Percentiles rank a stretch among this genome's conserved stretches.
Conservation (phyloP, 2,329 filamentous ascomycete species). For the Aspergillus carbonarius region DNA sequence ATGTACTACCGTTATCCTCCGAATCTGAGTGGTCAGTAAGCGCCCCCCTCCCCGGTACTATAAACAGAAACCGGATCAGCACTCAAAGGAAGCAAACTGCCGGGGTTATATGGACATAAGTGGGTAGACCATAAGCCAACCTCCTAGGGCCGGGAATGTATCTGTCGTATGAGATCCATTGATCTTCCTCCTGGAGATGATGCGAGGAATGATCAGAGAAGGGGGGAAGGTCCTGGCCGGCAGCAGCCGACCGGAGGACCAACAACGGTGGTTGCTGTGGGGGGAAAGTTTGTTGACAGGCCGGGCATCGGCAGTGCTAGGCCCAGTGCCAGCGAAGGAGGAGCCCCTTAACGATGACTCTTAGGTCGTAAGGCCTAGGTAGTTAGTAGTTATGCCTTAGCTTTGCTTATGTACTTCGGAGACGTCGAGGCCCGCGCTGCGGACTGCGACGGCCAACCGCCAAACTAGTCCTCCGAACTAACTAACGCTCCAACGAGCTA, state of each 20-base stretch:
- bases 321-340: neutral
- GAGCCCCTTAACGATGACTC: neutral
- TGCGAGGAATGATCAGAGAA: neutral
- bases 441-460: too few relatives aligned
- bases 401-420: too few relatives aligned
- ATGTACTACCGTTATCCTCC: neutral
- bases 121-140: neutral
- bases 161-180: neutral
- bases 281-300: slow-evolving; percentile 24
- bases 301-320: neutral
- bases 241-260: slow-evolving; percentile 8
- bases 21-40: neutral
- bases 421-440: too few relatives aligned
- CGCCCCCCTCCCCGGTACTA: neutral
- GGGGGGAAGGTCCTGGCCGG: slow-evolving; percentile 4
- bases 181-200: neutral
- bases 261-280: slow-evolving; percentile 25
- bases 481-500: neutral
- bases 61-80: neutral
- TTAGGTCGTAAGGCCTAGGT: too few relatives aligned
- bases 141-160: neutral
- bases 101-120: neutral
- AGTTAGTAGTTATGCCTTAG: too few relatives aligned
- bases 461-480: neutral
- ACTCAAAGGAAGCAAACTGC: neutral